Evolutionary conservation across 2,329 filamentous ascomycete genomes (phyloP).

Genomic region (Talaromyces sp.): DNA sequence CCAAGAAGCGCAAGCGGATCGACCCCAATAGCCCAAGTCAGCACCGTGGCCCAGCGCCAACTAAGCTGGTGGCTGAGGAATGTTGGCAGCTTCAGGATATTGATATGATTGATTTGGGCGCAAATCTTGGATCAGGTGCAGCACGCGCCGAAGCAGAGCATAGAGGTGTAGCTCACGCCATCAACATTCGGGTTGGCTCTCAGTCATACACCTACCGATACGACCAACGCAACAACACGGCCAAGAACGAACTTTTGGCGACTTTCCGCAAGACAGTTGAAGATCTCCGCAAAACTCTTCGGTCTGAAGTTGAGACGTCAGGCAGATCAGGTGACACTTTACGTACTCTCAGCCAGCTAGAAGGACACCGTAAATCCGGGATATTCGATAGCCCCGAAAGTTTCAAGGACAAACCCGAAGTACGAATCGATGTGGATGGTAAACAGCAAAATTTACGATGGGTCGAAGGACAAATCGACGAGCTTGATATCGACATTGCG

Average conservation of each 20-base stretch:
- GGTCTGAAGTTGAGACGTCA: constrained; percentile 82
- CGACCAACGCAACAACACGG: constrained; percentile 72
- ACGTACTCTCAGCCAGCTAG: constrained; percentile 78
- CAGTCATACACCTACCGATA: constrained; percentile 95
- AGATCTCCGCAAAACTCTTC: constrained; percentile 79
- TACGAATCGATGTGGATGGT: constrained; percentile 92
- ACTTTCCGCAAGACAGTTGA: constrained; percentile 93
- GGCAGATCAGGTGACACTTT: constrained; percentile 82
- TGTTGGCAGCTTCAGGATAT: constrained; percentile 95
- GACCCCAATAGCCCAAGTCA: constrained; percentile 58
- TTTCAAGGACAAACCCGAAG: constrained; percentile 67
- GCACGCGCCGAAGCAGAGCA: constrained; percentile 49
- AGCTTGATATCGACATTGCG: constrained; percentile 93
- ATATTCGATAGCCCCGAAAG: constrained; percentile 75
- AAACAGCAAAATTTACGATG: constrained; percentile 94
- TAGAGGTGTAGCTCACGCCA: constrained; percentile 71
- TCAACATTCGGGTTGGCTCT: constrained; percentile 84
- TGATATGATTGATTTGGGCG: constrained; percentile 82
- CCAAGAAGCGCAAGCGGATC: constrained; percentile 84
- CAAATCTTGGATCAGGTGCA: constrained; percentile 40
- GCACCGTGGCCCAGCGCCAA: constrained; percentile 46
- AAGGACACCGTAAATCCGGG: constrained; percentile 76
- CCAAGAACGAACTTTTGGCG: constrained; percentile 77
- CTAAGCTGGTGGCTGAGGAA: constrained; percentile 85
- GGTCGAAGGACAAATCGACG: constrained; percentile 93